A percentile compares a stretch with the other conserved stretches of the same genome.
phyloP scores from a whole-genome alignment of 2,329 filamentous ascomycete genomes.

The Seiridium cupressi region DNA sequence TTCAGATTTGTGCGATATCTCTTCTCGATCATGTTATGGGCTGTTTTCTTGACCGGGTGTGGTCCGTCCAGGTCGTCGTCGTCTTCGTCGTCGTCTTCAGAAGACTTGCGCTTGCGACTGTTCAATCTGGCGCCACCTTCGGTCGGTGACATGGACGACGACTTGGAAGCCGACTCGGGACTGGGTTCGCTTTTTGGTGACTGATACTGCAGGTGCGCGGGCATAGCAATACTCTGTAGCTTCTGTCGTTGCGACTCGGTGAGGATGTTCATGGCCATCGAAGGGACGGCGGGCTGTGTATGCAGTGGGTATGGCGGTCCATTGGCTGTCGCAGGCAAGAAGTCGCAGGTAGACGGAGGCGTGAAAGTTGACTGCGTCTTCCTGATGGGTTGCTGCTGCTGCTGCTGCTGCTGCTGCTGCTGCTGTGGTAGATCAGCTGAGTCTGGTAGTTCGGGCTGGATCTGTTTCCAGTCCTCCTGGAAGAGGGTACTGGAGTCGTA shows the following conservation, averaged over 20 bases:
- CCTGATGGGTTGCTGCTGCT: conserved; percentile 8
- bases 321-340: conserved; percentile 14
- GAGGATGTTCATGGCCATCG: conserved; percentile 38
- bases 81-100: conserved; percentile 53
- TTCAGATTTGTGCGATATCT: conserved; percentile 94
- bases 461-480: conserved; percentile 28
- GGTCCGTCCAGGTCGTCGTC: conserved; percentile 61
- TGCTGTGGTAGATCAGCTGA: conserved; percentile 24
- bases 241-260: conserved; percentile 61
- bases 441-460: conserved; percentile 14
- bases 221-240: conserved; percentile 64
- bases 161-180: conserved; percentile 54
- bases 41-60: conserved; percentile 76
- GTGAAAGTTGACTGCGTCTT: conserved; percentile 26
- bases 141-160: conserved; percentile 57
- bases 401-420: conserved; percentile 21
- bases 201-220: conserved; percentile 58
- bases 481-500: conserved; percentile 36
- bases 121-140: conserved; percentile 43
- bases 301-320: conserved; percentile 25
- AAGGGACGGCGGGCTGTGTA: conserved; percentile 22
- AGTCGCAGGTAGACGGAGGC: conserved; percentile 21
- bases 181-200: conserved; percentile 58
- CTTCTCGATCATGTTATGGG: conserved; percentile 98
- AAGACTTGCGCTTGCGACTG: conserved; percentile 69